Evolutionary conservation across 345 rosid genomes (phyloP).

Genomic region (Eucalyptus caleyi): DNA sequence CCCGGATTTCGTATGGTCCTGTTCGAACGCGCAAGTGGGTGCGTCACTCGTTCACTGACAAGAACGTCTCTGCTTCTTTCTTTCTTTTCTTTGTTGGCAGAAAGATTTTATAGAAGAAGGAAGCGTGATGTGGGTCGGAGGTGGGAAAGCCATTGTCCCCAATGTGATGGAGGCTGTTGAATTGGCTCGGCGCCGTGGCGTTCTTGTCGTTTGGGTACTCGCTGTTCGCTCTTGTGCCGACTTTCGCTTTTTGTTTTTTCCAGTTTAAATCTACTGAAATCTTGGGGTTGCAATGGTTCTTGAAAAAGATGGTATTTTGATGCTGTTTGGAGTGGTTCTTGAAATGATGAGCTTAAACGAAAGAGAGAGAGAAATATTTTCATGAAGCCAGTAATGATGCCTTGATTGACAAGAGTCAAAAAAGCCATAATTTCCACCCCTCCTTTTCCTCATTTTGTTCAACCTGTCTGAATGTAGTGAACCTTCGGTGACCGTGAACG

Average conservation of each 20-base stretch:
- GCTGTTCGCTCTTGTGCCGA: neutral
- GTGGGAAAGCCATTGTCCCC: conserved; percentile 58
- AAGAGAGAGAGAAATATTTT: neutral
- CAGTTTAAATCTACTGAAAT: neutral
- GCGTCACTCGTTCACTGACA: neutral
- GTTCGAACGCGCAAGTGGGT: neutral
- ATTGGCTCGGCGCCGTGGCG: conserved; percentile 61
- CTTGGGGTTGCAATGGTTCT: neutral
- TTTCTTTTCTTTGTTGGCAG: conserved; percentile 7
- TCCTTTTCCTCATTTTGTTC: neutral
- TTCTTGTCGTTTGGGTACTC: conserved; percentile 70
- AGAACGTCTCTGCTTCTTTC: neutral
- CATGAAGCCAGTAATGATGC: neutral
- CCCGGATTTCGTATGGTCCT: neutral
- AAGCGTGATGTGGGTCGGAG: conserved; percentile 36
- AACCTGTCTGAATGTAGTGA: neutral
- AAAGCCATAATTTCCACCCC: neutral
- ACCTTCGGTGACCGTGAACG: neutral
- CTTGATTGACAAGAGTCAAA: neutral
- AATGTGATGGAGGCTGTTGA: conserved; percentile 60
- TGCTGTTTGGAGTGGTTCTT: neutral
- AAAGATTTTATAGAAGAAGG: conserved; percentile 57
- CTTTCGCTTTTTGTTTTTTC: neutral
- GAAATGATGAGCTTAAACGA: neutral
- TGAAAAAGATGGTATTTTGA: neutral